Evolutionary conservation across 192 early-diverging fungal species (phyloP), one percentile per base, ranked within the genome.

Genomic region (Kappamyces sp.): DNA sequence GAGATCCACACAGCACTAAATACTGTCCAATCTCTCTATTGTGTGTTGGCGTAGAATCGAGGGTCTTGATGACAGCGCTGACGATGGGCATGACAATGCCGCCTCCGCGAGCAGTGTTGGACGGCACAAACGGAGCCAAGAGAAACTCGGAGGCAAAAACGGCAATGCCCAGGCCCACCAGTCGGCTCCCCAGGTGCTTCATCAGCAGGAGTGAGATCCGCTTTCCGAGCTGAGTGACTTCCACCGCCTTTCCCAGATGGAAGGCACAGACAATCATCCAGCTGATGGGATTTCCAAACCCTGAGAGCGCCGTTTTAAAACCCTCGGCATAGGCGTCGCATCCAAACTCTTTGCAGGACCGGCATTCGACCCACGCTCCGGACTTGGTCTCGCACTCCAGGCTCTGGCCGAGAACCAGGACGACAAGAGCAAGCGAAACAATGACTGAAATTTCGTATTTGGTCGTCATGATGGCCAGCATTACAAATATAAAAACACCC

Each of bases 41-140:
- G 8, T 50, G 33, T n/a, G 41, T 40, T 7, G 74, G 77, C n/a
- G 63, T 68, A 2, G 80, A 71, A 3, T 67, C 79, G 0, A 88
- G 67, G 34, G 83, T 70, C 5, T 70, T 55, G 32, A 78, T 74
- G 37, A 91, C 71, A 0, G 87, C 84, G 35, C 71, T 69, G 15
- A 89, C 85, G n/a, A 91, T 77, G 0, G 89, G 89, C 35, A 84
- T 75, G 2, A 91, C 68, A 32, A 91, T 86, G 5, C 87, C 83
- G 9, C 89, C 89, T 35, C 89, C 89, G 39, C 89, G 78, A 9
- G 89, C 89, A 15, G 68, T 60, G 66, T 86, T 84, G 40, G 74
- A 78, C 6, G 87, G 86, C 40, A 89, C 77, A 70, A 90, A 87
- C 7, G 85, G 83, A 3, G 77, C 82, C 49, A 89, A 51, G 9